Evolutionary conservation across 768 basidiomycete genomes (phyloP).

Genomic region (Xanthoconium stramineum): DNA sequence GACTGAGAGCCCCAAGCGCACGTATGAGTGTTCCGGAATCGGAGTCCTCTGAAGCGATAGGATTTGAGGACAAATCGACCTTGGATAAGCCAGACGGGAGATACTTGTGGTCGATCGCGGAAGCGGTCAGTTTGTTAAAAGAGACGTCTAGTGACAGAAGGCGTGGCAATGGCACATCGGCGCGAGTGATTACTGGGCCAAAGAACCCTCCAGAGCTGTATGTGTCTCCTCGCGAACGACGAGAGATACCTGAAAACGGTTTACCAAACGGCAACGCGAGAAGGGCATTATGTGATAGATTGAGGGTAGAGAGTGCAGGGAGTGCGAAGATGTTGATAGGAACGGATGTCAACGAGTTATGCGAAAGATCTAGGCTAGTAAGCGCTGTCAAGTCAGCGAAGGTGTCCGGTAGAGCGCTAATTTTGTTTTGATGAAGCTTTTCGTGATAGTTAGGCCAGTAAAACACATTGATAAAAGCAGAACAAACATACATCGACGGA

Average conservation of each 20-base stretch:
- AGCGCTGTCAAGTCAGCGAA: conserved; percentile 69
- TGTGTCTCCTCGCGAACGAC: conserved; percentile 23
- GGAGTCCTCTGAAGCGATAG: conserved; percentile 44
- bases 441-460: not conserved
- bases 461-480: not conserved
- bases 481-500: conserved; percentile 62
- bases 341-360: conserved; percentile 62
- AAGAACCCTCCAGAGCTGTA: conserved; percentile 57
- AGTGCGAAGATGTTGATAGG: conserved; percentile 66
- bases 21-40: conserved; percentile 37
- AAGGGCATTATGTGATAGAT: conserved; percentile 69
- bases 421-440: conserved; percentile 74
- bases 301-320: conserved; percentile 61
- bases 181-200: conserved; percentile 55
- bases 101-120: conserved; percentile 46
- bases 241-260: conserved; percentile 42
- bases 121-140: conserved; percentile 59
- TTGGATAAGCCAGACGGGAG: conserved; percentile 56
- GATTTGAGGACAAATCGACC: conserved; percentile 65
- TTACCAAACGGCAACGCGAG: conserved; percentile 58
- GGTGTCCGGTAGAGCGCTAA: conserved; percentile 57
- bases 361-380: conserved; percentile 67
- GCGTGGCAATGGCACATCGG: conserved; percentile 61
- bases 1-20: conserved; percentile 43
- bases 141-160: conserved; percentile 64